These are phyloP conservation scores for Neurospora hispaniola DNA, from an alignment of 495 filamentous ascomycete genomes.

Conservation along the genomic window DNA sequence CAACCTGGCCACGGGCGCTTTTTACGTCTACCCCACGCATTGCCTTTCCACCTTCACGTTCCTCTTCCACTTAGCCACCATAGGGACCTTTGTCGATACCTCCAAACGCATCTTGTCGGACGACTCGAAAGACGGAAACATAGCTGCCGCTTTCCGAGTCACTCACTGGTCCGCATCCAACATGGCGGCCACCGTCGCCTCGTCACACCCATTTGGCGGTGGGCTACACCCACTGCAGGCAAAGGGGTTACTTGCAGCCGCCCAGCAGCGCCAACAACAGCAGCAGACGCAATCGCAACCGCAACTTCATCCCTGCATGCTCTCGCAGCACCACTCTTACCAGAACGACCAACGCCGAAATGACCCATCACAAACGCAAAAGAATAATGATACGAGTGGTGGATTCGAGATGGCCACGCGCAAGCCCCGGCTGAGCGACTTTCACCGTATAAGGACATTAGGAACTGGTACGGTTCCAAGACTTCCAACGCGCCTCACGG, in stretches of 20 bases:
- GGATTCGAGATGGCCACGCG: constrained; percentile 14
- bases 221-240: constrained; percentile 24
- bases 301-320: constrained; percentile 4
- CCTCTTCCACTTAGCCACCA: background rate
- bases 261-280: constrained; percentile 11
- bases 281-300: constrained; percentile 12
- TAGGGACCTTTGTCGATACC: background rate
- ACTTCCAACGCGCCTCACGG: constrained; percentile 7
- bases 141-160: background rate
- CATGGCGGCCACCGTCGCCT: constrained; percentile 26
- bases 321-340: background rate
- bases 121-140: background rate
- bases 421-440: constrained; percentile 51
- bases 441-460: constrained; percentile 76
- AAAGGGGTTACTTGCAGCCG: constrained; percentile 11
- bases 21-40: background rate
- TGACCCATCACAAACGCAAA: background rate
- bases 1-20: background rate
- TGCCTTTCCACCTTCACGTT: background rate
- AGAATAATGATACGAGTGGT: background rate
- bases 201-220: constrained; percentile 16
- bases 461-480: constrained; percentile 57
- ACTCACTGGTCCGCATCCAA: background rate
- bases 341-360: background rate
- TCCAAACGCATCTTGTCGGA: background rate